These are phyloP conservation scores for Arthrobotrys megalospora DNA, from an alignment of 2,329 filamentous ascomycete species.

Conservation along the genomic window DNA sequence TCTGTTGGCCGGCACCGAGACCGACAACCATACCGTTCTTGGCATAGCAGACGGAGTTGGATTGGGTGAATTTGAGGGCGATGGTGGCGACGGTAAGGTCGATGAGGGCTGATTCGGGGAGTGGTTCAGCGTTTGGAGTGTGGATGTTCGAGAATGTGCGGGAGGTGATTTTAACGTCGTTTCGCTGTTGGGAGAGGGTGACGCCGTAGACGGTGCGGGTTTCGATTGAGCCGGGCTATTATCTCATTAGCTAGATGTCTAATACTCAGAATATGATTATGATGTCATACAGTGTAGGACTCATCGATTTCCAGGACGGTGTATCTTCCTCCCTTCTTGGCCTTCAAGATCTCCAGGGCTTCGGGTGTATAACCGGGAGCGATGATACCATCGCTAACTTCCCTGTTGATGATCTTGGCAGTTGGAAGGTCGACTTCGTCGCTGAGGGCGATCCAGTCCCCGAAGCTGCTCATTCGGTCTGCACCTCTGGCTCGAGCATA, in stretches of 20 bases:
- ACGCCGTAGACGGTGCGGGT: conserved; percentile 91
- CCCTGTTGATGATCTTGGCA: conserved; percentile 96
- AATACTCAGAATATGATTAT: background rate
- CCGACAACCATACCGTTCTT: conserved; percentile 93
- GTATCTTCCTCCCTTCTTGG: conserved; percentile 99
- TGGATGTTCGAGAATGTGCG: conserved; percentile 88
- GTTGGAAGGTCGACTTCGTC: conserved; percentile 92
- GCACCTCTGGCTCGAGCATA: conserved; percentile 96
- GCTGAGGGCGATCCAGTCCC: conserved; percentile 93
- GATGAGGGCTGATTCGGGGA: conserved; percentile 85
- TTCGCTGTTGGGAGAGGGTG: conserved; percentile 89
- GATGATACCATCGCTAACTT: conserved; percentile 97
- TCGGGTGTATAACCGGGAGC: conserved; percentile 88
- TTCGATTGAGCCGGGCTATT: conserved; percentile 77
- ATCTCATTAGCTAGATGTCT: background rate
- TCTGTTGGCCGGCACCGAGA: conserved; percentile 95
- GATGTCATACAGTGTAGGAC: conserved; percentile 74
- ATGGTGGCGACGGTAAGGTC: conserved; percentile 97
- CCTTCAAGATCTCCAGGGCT: conserved; percentile 90
- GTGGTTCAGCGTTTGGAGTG: conserved; percentile 83
- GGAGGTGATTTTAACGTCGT: conserved; percentile 88
- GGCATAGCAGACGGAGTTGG: conserved; percentile 98
- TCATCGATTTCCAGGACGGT: conserved; percentile 95
- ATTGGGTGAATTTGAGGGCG: conserved; percentile 98
- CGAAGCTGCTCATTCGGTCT: conserved; percentile 98